These are phyloP conservation scores for Chaetomium globosum DNA, from an alignment of 2,329 filamentous ascomycete genomes.

Conservation along the genomic window DNA sequence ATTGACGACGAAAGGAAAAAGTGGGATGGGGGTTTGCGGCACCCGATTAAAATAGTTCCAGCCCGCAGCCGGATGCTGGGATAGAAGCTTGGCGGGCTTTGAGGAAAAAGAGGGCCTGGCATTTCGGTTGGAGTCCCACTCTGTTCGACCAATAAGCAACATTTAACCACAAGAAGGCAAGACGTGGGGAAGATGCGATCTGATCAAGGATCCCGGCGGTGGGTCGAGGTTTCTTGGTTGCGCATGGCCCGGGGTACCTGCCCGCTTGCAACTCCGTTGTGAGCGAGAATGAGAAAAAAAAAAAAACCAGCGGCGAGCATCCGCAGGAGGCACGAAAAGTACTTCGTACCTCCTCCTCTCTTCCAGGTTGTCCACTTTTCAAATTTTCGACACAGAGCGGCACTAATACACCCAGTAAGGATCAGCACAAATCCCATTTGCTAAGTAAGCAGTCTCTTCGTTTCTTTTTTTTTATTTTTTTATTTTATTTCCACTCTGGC, in stretches of 20 bases:
- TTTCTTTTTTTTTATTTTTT: background rate
- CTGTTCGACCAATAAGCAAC: background rate
- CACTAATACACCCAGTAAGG: conserved; percentile 1
- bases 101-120: conserved; percentile 10
- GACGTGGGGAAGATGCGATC: conserved; percentile 25
- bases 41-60: conserved; percentile 19
- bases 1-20: background rate
- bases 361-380: background rate
- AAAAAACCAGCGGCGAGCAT: background rate
- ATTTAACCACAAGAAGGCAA: background rate
- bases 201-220: conserved; percentile 18
- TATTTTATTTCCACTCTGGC: background rate
- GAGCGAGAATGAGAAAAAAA: background rate
- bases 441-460: background rate
- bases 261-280: background rate
- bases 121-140: background rate
- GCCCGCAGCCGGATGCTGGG: conserved; percentile 12
- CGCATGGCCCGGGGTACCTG: background rate
- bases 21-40: conserved; percentile 1
- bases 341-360: background rate
- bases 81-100: conserved; percentile 10
- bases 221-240: conserved; percentile 2
- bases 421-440: background rate
- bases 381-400: background rate
- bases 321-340: background rate